Percentiles rank a stretch among this genome's conserved stretches.
These are phyloP conservation scores for Letharia columbiana DNA, from an alignment of 495 filamentous ascomycete genomes.

Conservation along the genomic window DNA sequence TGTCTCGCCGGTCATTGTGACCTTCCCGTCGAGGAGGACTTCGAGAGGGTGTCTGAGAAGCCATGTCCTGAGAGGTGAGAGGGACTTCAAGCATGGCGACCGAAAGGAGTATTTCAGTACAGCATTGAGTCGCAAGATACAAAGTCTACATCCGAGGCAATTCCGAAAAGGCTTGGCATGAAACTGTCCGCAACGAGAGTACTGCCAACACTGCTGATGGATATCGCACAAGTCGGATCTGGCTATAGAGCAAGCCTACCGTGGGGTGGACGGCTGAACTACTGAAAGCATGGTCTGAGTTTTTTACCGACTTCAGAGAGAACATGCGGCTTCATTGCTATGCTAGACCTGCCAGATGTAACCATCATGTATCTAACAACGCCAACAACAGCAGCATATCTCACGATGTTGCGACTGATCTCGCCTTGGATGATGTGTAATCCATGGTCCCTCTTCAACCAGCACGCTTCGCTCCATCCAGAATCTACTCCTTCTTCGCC, in stretches of 20 bases:
- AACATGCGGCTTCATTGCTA: conserved; percentile 8
- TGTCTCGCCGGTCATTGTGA: conserved; percentile 4
- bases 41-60: background rate
- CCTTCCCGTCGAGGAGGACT: conserved; percentile 3
- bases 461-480: background rate
- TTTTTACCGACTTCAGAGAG: background rate
- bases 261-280: background rate
- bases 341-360: conserved; percentile 4
- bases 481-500: conserved; percentile 25
- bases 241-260: background rate
- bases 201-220: background rate
- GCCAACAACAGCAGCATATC: background rate
- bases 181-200: background rate
- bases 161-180: background rate
- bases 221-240: background rate
- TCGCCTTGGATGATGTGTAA: conserved; percentile 1
- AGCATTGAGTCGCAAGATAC: background rate
- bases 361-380: background rate
- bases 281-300: conserved; percentile 17
- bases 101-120: background rate
- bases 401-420: conserved; percentile 5
- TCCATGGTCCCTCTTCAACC: background rate
- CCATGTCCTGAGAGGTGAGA: conserved; percentile 1
- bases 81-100: background rate
- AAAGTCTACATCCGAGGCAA: background rate